These are phyloP conservation scores for Allium fistulosum DNA, from an alignment of 106 monocot genomes.

Conservation along the genomic window DNA sequence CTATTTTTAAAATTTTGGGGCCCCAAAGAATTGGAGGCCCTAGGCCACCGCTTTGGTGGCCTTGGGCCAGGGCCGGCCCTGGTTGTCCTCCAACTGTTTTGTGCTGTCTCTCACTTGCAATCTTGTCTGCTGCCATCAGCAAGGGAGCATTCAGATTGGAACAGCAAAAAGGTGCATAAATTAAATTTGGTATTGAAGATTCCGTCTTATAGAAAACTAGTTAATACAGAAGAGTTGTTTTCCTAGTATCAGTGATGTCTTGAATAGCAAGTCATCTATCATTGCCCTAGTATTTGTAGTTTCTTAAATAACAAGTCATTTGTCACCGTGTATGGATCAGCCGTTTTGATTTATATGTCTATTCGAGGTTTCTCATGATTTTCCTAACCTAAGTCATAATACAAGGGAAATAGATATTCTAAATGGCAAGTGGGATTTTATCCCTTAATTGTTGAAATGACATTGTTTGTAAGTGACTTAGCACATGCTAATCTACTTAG, in stretches of 20 bases:
- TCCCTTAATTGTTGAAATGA: too few relatives aligned
- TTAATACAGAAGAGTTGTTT: constrained; percentile 2
- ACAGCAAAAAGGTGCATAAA: not conserved
- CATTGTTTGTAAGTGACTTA: too few relatives aligned
- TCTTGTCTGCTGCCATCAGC: constrained; percentile 2
- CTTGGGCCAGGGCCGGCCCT: too few relatives aligned
- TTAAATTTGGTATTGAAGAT: not conserved
- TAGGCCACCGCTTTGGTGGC: too few relatives aligned
- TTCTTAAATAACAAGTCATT: not conserved
- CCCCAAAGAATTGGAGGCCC: too few relatives aligned
- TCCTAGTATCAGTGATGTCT: too few relatives aligned
- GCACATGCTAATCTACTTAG: too few relatives aligned
- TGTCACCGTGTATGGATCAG: not conserved
- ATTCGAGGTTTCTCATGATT: not conserved
- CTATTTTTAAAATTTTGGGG: too few relatives aligned
- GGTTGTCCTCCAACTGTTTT: not conserved
- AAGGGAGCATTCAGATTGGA: constrained; percentile 6
- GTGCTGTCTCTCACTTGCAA: constrained; percentile 1
- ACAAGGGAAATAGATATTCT: too few relatives aligned
- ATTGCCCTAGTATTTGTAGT: constrained; percentile 1
- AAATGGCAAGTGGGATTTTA: too few relatives aligned
- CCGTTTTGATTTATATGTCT: not conserved
- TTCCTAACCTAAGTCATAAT: not conserved
- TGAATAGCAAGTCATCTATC: too few relatives aligned
- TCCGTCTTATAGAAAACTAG: constrained; percentile 6